Conservation (phyloP, 495 filamentous ascomycete species). For the Alectoria sarmentosa region DNA sequence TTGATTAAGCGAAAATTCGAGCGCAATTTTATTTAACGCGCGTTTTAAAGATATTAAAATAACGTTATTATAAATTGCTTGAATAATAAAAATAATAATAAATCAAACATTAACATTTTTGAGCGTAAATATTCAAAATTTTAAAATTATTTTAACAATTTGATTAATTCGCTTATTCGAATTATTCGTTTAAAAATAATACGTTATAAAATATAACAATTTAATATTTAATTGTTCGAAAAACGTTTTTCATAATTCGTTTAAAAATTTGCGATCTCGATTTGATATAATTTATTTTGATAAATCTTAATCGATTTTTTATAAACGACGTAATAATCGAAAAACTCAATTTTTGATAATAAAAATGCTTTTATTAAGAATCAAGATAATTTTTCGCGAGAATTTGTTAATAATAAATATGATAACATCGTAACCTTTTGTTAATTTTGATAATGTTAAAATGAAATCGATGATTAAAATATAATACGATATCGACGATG, state of each 20-base stretch:
- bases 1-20: neutral
- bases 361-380: neutral
- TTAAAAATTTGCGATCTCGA: no score
- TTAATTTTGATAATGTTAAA: neutral
- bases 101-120: no score
- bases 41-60: neutral
- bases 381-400: neutral
- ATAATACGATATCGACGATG: neutral
- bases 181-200: no score
- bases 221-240: no score
- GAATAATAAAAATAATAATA: neutral
- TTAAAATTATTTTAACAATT: conserved; percentile 4
- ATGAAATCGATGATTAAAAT: neutral
- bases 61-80: neutral
- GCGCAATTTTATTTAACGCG: neutral
- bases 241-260: no score
- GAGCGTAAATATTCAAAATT: conserved; percentile 1
- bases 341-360: neutral
- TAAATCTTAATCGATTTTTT: conserved; percentile 6
- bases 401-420: neutral
- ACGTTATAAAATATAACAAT: no score
- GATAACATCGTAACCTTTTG: neutral
- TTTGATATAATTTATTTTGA: neutral
- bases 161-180: neutral
- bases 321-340: neutral